These are phyloP conservation scores for Zygosaccharomyces bisporus DNA, from an alignment of 805 yeast species.

Conservation along the genomic window DNA sequence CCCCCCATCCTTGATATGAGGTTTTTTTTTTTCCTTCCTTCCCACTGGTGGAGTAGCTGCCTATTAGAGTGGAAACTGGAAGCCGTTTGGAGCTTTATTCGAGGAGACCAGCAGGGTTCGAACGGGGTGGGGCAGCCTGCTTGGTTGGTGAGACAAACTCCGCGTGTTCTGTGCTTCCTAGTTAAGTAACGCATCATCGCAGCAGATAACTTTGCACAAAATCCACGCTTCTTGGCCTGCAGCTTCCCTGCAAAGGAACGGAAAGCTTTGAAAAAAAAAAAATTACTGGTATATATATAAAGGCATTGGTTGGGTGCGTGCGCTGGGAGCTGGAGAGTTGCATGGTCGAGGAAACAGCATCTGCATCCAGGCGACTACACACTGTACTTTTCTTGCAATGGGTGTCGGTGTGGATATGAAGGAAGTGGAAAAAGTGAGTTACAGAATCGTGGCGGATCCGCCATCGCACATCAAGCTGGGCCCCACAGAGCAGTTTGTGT, in stretches of 20 bases:
- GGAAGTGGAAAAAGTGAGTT: slow-evolving; percentile 12
- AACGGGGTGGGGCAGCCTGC: background rate
- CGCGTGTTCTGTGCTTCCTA: background rate
- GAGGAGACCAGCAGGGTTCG: background rate
- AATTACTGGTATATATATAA: background rate
- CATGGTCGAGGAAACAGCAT: background rate
- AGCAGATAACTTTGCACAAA: background rate
- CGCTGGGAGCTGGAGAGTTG: background rate
- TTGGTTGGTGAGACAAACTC: background rate
- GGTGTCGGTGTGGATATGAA: slow-evolving; percentile 11
- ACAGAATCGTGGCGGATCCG: slow-evolving; percentile 10
- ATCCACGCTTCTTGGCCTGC: background rate
- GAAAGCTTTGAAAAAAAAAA: background rate
- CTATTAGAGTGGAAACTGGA: no score
- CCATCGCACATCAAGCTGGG: slow-evolving; percentile 16
- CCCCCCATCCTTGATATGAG: background rate
- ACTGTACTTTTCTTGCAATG: slow-evolving; percentile 2
- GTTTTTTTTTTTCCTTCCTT: no score
- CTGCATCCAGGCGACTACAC: background rate
- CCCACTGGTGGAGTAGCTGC: no score
- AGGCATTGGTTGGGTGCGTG: no score
- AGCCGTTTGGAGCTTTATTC: background rate
- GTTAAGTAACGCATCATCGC: slow-evolving; percentile 1
- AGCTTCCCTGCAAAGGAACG: background rate
- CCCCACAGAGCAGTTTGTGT: slow-evolving; percentile 21